Evolutionary conservation across 768 basidiomycete species (phyloP).

Genomic region (Phylloporus rhodoxanthus): DNA sequence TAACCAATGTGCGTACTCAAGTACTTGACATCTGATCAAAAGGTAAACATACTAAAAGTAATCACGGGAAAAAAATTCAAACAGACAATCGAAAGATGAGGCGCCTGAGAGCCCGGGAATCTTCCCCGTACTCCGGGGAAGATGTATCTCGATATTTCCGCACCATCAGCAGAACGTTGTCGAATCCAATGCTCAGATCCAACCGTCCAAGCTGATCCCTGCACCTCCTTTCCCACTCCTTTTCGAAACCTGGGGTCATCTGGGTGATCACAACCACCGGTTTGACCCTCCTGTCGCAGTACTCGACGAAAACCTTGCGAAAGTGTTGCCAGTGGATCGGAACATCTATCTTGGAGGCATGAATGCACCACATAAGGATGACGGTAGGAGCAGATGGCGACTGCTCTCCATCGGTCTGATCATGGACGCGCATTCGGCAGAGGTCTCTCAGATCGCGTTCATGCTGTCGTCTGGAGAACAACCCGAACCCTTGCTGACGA

Average conservation of each 20-base stretch:
- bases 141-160: conserved; percentile 10
- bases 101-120: conserved; percentile 14
- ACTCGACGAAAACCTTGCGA: conserved; percentile 23
- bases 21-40: background rate
- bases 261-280: conserved; percentile 24
- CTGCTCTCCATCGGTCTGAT: conserved; percentile 7
- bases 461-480: conserved; percentile 12
- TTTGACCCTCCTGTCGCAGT: conserved; percentile 20
- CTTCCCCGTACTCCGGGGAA: conserved; percentile 16
- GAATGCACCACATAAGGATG: conserved; percentile 27
- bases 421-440: conserved; percentile 15
- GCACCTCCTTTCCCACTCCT: conserved; percentile 18
- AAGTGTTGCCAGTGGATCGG: conserved; percentile 24
- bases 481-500: conserved; percentile 17
- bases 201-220: conserved; percentile 11
- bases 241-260: conserved; percentile 14
- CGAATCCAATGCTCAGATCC: conserved; percentile 4
- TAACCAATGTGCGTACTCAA: background rate
- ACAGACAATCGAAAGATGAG: conserved; percentile 15
- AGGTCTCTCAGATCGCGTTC: conserved; percentile 21
- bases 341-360: conserved; percentile 26
- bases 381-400: conserved; percentile 5
- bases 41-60: background rate
- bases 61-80: background rate
- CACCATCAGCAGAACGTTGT: conserved; percentile 12